Evolutionary conservation across 169 alveolate species (phyloP), one percentile per base, ranked within the genome.

Genomic region (Plasmodium vivax): DNA sequence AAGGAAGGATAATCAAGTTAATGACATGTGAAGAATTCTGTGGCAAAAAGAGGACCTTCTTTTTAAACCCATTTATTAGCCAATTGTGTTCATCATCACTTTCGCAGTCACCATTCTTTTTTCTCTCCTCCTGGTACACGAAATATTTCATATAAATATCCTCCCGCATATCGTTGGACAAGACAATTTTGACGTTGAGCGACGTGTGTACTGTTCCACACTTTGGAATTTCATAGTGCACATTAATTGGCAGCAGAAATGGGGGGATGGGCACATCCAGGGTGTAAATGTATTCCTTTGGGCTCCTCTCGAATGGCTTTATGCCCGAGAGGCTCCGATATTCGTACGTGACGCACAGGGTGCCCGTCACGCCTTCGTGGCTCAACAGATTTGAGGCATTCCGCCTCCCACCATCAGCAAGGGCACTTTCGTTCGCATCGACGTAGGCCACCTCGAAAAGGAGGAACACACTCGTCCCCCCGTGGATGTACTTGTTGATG

Each of bases 11-110:
- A 45, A n/a, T 90, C 54, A 90, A 74, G 62, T 90, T 90, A 38
- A 90, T 90, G 36, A n/a, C 32, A 34, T 80, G 77, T 56, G 82
- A 54, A 9, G 94, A 90, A 51, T 90, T 90, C 56, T 72, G 80
- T 80, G 94, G 54, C n/a, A 90, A 79, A 41, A 41, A 71, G 23
- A 90, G 56, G 68, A 90, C 83, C 54, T 38, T 80, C 83, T 90
- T 90, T 79, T 80, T 80, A 90, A 90, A 90, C 68, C 94, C 94
- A 90, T 68, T 90, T 73, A 90, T 90, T 80, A 90, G 54, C 94
- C 94, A 90, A 23, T 47, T 62, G 83, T 90, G 62, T 79, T 72
- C 77, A 6, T 58, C 74, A 2, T 56, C 82, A 68, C 77, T 0
- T 68, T 68, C 77, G 6, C 7, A 19, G 5, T 68, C 16, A 38